Conservation (phyloP, 2,329 filamentous ascomycete species). For the Phoma sp. region DNA sequence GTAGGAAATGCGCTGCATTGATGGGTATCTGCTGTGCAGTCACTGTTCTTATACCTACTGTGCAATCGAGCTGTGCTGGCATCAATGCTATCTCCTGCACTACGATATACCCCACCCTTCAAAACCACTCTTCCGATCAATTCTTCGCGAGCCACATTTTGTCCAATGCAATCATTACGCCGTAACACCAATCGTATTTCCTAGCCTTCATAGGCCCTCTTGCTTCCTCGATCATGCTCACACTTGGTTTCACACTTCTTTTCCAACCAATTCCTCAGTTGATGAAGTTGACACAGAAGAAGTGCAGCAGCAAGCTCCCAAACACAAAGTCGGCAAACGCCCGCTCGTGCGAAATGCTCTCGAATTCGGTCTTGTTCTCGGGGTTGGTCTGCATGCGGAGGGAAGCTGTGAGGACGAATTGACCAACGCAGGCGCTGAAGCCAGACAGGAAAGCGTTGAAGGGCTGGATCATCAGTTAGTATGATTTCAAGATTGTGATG, state of each 20-base stretch:
- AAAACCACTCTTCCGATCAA: neutral
- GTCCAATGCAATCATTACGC: conserved; percentile 12
- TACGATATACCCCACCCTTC: no score
- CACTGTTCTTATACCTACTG: neutral
- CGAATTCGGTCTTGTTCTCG: conserved; percentile 80
- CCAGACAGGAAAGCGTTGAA: conserved; percentile 99
- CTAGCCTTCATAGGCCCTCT: neutral
- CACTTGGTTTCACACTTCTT: neutral
- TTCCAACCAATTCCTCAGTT: conserved; percentile 67
- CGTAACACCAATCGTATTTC: conserved; percentile 4
- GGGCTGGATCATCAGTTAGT: conserved; percentile 66
- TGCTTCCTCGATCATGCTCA: neutral
- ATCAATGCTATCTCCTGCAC: neutral
- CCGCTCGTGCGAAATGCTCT: conserved; percentile 78
- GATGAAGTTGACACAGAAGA: conserved; percentile 99
- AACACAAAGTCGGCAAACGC: conserved; percentile 97
- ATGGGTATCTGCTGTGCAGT: conserved; percentile 8
- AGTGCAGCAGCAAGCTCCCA: conserved; percentile 93
- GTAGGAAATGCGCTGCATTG: conserved; percentile 3
- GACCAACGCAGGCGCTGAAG: conserved; percentile 92
- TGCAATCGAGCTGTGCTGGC: neutral
- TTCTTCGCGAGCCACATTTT: neutral
- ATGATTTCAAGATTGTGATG: neutral
- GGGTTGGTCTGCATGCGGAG: conserved; percentile 91
- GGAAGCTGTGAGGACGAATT: conserved; percentile 93